phyloP scores from a whole-genome alignment of 1,284 basidiomycete species.

The Trametes versicolor region DNA sequence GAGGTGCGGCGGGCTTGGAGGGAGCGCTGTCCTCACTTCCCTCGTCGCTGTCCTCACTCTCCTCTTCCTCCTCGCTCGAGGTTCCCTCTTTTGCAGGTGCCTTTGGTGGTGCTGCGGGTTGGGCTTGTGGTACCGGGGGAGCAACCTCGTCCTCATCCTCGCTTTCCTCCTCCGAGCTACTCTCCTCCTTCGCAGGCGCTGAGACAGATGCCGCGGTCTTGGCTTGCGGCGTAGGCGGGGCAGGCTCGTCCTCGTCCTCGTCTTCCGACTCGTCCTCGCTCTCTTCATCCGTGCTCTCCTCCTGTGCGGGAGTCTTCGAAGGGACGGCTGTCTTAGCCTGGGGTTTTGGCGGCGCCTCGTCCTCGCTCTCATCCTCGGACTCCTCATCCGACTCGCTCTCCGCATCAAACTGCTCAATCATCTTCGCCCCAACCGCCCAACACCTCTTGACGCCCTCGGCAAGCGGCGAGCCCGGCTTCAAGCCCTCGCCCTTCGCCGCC shows the following conservation, averaged over 20 bases:
- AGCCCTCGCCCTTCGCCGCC: slow-evolving; percentile 58
- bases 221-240: slow-evolving; percentile 27
- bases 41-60: slow-evolving; percentile 51
- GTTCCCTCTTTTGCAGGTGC: slow-evolving; percentile 22
- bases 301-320: slow-evolving; percentile 24
- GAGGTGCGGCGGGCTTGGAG: background rate
- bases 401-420: slow-evolving; percentile 82
- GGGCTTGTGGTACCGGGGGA: background rate
- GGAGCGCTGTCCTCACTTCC: slow-evolving; percentile 43
- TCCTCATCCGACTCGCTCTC: slow-evolving; percentile 63
- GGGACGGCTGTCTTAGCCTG: slow-evolving; percentile 33
- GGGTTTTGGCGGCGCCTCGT: slow-evolving; percentile 45
- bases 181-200: slow-evolving; percentile 24
- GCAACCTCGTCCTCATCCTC: slow-evolving; percentile 12
- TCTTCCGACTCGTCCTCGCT: slow-evolving; percentile 16
- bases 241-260: slow-evolving; percentile 16
- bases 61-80: background rate
- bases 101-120: slow-evolving; percentile 5
- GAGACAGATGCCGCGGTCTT: slow-evolving; percentile 28
- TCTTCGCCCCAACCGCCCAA: slow-evolving; percentile 74
- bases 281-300: slow-evolving; percentile 36
- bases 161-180: slow-evolving; percentile 37
- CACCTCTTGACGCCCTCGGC: slow-evolving; percentile 70
- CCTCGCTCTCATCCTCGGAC: slow-evolving; percentile 41
- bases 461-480: slow-evolving; percentile 48